A percentile compares a stretch with the other conserved stretches of the same genome.
Conservation (phyloP, 1,284 basidiomycete species). For the Coniferiporia sulphurascens region DNA sequence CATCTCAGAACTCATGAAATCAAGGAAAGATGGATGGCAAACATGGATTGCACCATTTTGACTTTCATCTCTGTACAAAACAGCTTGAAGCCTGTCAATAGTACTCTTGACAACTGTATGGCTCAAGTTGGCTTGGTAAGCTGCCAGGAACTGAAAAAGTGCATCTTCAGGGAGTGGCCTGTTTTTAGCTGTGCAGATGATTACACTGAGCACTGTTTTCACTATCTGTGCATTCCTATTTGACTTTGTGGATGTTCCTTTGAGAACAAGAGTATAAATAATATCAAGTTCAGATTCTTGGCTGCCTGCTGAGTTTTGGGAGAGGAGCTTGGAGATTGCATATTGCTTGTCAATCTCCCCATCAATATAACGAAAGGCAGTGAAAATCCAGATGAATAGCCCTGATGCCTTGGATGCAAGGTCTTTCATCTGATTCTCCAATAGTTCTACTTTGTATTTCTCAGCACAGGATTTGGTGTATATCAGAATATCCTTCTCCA, state of each 20-base stretch:
- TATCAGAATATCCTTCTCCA: neutral
- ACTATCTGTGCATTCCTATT: neutral
- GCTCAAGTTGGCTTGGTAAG: neutral
- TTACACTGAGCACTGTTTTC: neutral
- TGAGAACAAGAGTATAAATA: neutral
- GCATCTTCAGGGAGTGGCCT: neutral
- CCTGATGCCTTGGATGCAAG: neutral
- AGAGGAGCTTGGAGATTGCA: neutral
- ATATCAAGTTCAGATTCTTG: neutral
- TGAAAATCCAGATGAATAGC: constrained; percentile 1
- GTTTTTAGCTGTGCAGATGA: neutral
- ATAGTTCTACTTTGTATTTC: neutral
- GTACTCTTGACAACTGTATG: neutral
- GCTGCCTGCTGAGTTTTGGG: neutral
- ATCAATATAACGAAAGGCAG: neutral
- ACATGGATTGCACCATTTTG: constrained; percentile 1
- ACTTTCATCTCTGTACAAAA: neutral
- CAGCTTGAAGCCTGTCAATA: neutral
- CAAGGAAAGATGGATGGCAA: constrained; percentile 6
- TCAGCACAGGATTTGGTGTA: neutral
- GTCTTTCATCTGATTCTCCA: neutral
- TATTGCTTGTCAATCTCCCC: neutral
- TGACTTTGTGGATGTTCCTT: neutral
- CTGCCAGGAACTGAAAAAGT: neutral
- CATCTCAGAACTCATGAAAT: neutral